phyloP scores from a whole-genome alignment of 177 flowering plant genomes.

The Viscum album region DNA sequence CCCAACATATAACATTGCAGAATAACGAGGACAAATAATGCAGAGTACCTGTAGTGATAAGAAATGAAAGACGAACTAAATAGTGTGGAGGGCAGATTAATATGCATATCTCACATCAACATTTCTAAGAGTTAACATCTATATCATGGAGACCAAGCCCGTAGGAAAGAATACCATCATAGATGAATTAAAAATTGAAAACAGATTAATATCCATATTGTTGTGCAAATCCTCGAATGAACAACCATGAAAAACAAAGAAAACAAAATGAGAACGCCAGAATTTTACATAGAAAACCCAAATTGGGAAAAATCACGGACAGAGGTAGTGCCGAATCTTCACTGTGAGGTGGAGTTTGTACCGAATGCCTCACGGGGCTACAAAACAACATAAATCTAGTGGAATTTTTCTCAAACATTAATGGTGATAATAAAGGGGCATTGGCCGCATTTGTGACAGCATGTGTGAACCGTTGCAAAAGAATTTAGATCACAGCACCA shows the following conservation, averaged over 20 bases:
- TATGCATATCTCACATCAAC: slow-evolving; percentile 98
- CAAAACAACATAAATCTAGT: too few species aligned
- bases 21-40: slow-evolving; percentile 80
- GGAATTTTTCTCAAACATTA: too few species aligned
- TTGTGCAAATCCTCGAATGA: neutral
- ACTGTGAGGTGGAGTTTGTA: too few species aligned
- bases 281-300: too few species aligned
- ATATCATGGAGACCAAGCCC: slow-evolving; percentile 96
- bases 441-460: too few species aligned
- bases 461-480: too few species aligned
- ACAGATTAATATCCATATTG: slow-evolving; percentile 91
- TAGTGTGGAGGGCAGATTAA: slow-evolving; percentile 76
- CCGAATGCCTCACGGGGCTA: too few species aligned
- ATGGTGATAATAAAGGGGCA: too few species aligned
- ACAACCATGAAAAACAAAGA: neutral
- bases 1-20: slow-evolving; percentile 89
- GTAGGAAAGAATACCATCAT: slow-evolving; percentile 99
- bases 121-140: slow-evolving; percentile 96
- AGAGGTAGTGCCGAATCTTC: too few species aligned
- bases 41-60: slow-evolving; percentile 94
- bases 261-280: too few species aligned
- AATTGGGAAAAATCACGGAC: too few species aligned
- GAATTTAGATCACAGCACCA: too few species aligned
- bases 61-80: slow-evolving; percentile 52
- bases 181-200: slow-evolving; percentile 95